Conservation (phyloP, 768 basidiomycete species). For the Trametes elegans region DNA sequence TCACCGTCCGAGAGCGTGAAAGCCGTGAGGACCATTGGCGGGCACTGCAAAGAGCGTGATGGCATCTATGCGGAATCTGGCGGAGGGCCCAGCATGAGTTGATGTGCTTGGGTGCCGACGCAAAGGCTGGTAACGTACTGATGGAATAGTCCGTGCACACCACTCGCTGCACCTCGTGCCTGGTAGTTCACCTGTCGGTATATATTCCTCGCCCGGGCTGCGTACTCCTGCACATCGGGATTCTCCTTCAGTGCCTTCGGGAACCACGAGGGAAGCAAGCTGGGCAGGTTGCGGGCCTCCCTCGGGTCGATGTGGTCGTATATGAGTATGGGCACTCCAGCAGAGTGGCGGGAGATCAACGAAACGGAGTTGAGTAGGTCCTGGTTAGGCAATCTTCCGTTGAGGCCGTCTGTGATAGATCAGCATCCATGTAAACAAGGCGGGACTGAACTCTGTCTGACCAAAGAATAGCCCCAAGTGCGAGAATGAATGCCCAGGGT, state of each 20-base stretch:
- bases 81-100: not conserved
- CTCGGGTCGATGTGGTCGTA: slow-evolving; percentile 71
- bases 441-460: slow-evolving; percentile 34
- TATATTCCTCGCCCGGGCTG: slow-evolving; percentile 63
- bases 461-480: slow-evolving; percentile 96
- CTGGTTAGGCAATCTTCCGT: slow-evolving; percentile 94
- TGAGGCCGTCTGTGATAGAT: slow-evolving; percentile 73
- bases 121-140: slow-evolving; percentile 56
- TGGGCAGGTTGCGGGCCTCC: slow-evolving; percentile 35
- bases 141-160: slow-evolving; percentile 88
- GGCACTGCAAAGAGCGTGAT: slow-evolving; percentile 89
- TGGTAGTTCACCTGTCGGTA: slow-evolving; percentile 70
- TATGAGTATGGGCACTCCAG: slow-evolving; percentile 72
- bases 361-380: slow-evolving; percentile 86
- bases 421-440: not conserved
- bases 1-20: slow-evolving; percentile 87
- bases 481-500: slow-evolving; percentile 95
- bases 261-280: slow-evolving; percentile 43
- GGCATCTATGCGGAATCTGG: slow-evolving; percentile 90
- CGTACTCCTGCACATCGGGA: slow-evolving; percentile 48
- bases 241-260: slow-evolving; percentile 43
- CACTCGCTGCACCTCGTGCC: slow-evolving; percentile 77
- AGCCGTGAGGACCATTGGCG: slow-evolving; percentile 90
- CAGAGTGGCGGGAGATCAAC: slow-evolving; percentile 68
- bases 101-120: not conserved